A percentile compares a stretch with the other conserved stretches of the same genome.
phyloP scores from a whole-genome alignment of 352 stramenopile species.

The Nothophytophthora sp. region DNA sequence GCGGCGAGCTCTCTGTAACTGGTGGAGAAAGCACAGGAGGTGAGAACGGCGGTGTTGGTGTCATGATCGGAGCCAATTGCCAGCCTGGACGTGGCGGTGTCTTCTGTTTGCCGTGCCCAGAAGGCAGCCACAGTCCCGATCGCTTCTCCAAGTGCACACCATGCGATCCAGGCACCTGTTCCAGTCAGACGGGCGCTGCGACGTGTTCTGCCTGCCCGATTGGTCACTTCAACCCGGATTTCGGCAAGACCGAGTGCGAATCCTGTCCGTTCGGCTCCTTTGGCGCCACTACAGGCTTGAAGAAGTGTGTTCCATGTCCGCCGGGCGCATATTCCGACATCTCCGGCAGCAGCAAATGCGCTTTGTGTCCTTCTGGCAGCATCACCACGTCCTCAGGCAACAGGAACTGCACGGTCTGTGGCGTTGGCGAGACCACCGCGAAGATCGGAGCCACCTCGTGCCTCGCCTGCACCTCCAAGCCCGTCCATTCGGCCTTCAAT shows the following conservation, averaged over 20 bases:
- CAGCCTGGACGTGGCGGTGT: slow-evolving; percentile 62
- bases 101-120: slow-evolving; percentile 63
- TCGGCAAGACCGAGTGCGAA: slow-evolving; percentile 63
- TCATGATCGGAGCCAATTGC: slow-evolving; percentile 61
- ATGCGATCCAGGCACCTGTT: slow-evolving; percentile 70
- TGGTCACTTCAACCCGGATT: slow-evolving; percentile 71
- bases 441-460: slow-evolving; percentile 55
- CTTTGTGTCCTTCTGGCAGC: slow-evolving; percentile 56
- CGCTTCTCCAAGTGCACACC: slow-evolving; percentile 62
- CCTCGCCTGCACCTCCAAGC: slow-evolving; percentile 55
- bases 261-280: slow-evolving; percentile 68
- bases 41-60: slow-evolving; percentile 52
- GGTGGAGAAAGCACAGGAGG: slow-evolving; percentile 58
- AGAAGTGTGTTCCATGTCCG: slow-evolving; percentile 57
- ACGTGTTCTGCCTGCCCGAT: slow-evolving; percentile 51
- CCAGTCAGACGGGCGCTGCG: slow-evolving; percentile 40
- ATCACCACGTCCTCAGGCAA: slow-evolving; percentile 52
- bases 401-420: slow-evolving; percentile 70
- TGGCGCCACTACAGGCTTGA: slow-evolving; percentile 38
- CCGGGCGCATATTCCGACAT: slow-evolving; percentile 52
- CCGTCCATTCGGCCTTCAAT: slow-evolving; percentile 74
- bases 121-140: slow-evolving; percentile 64
- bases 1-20: slow-evolving; percentile 40
- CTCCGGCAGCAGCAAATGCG: slow-evolving; percentile 48
- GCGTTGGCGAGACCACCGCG: slow-evolving; percentile 69